phyloP scores from a whole-genome alignment of 192 early-diverging fungal species.

The Coemansia javaensis region DNA sequence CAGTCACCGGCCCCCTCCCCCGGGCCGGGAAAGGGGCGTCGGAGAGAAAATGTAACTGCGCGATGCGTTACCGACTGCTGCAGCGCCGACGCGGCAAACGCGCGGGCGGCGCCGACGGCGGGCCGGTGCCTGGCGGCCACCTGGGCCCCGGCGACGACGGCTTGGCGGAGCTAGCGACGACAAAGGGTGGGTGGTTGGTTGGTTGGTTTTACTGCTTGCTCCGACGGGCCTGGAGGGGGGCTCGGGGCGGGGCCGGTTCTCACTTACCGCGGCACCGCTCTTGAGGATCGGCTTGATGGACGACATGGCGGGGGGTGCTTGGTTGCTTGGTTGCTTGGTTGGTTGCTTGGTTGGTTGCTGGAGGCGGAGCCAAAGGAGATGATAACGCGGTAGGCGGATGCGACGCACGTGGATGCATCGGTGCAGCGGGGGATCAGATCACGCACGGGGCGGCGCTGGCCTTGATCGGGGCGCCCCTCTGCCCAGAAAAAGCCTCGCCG shows the following conservation, averaged over 20 bases:
- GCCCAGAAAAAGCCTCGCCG: too few relatives aligned
- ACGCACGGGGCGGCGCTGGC: too few relatives aligned
- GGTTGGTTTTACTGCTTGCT: background rate
- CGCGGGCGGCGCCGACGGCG: conserved; percentile 20
- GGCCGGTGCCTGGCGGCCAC: conserved; percentile 19
- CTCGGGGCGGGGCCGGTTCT: background rate
- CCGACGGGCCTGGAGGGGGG: too few relatives aligned
- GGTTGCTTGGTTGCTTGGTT: too few relatives aligned
- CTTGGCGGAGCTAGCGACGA: conserved; percentile 40
- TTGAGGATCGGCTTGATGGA: conserved; percentile 40
- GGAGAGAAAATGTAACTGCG: conserved; percentile 3
- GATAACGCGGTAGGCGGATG: too few relatives aligned
- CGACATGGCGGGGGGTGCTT: conserved; percentile 19
- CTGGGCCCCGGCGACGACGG: conserved; percentile 23
- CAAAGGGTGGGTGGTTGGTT: background rate
- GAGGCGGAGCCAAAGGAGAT: too few relatives aligned
- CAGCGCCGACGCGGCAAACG: conserved; percentile 38
- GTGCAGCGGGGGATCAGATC: too few relatives aligned
- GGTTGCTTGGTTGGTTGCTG: too few relatives aligned
- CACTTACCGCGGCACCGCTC: conserved; percentile 48
- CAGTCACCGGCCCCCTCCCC: too few relatives aligned
- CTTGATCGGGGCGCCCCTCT: too few relatives aligned
- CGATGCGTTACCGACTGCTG: conserved; percentile 37
- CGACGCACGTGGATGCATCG: too few relatives aligned
- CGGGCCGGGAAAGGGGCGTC: too few relatives aligned